Evolutionary conservation across 225 moss, liverwort and hornwort species (phyloP).

Genomic region (Pleurozium schreberi): DNA sequence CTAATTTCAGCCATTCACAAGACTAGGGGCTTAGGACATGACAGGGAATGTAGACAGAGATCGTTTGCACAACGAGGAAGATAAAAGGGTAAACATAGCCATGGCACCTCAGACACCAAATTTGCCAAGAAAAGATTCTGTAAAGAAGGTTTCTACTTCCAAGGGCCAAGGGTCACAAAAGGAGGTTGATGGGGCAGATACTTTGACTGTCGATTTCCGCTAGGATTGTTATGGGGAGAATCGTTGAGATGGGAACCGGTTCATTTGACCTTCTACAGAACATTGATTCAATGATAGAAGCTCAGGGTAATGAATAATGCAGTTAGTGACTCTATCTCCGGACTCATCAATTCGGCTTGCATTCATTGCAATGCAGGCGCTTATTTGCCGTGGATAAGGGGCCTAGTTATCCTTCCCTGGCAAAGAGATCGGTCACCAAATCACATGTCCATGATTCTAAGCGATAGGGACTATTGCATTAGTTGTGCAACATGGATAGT

Average conservation of each 20-base stretch:
- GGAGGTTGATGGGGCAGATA: constrained; percentile 15
- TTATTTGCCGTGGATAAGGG: background rate
- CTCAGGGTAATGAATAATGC: constrained; percentile 1
- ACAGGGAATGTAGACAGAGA: constrained; percentile 32
- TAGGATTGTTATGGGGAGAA: constrained; percentile 80
- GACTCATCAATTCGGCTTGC: background rate
- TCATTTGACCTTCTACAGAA: constrained; percentile 83
- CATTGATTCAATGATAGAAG: constrained; percentile 55
- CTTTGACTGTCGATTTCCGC: constrained; percentile 44
- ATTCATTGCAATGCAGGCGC: background rate
- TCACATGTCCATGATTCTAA: background rate
- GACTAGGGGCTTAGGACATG: too few relatives aligned
- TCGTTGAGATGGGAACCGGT: constrained; percentile 92
- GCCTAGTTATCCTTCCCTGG: background rate
- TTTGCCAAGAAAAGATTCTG: constrained; percentile 1
- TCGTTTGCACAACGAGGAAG: constrained; percentile 35
- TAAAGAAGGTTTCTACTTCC: background rate
- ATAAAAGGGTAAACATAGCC: constrained; percentile 4
- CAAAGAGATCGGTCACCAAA: background rate
- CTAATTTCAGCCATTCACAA: too few relatives aligned
- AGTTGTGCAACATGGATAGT: background rate
- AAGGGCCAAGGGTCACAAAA: constrained; percentile 15
- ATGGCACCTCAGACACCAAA: constrained; percentile 3
- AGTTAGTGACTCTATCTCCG: background rate
- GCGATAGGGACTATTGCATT: background rate